Evolutionary conservation across 1,139 yeast genomes (phyloP).

Genomic region (Yamadazyma jaroonii): DNA sequence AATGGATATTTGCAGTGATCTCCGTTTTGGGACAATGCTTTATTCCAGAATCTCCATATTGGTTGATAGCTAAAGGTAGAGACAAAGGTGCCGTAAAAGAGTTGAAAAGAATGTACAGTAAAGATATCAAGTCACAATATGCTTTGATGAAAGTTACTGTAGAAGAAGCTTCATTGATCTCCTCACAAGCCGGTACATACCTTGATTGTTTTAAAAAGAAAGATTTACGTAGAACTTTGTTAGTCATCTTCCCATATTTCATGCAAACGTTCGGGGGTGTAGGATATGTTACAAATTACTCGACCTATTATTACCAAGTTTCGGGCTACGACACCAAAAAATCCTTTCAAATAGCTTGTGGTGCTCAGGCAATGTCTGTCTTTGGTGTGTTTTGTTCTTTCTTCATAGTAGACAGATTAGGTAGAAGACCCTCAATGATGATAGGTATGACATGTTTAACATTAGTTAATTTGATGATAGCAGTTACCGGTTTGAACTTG

Average conservation of each 20-base stretch:
- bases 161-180: conserved; percentile 20
- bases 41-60: conserved; percentile 20
- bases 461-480: conserved; percentile 8
- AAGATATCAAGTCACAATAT: conserved; percentile 10
- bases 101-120: conserved; percentile 13
- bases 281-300: conserved; percentile 16
- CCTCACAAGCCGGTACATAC: conserved; percentile 12
- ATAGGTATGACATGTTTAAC: conserved; percentile 12
- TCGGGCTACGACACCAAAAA: conserved; percentile 17
- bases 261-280: conserved; percentile 20
- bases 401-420: conserved; percentile 16
- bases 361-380: conserved; percentile 19
- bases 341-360: conserved; percentile 22
- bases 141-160: conserved; percentile 22
- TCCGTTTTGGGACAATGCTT: conserved; percentile 8
- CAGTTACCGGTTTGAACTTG: conserved; percentile 6
- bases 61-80: conserved; percentile 15
- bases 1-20: conserved; percentile 19
- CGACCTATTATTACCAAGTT: conserved; percentile 19
- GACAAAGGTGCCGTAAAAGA: conserved; percentile 15
- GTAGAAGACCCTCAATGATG: conserved; percentile 18
- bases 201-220: conserved; percentile 17
- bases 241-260: conserved; percentile 16
- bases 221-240: conserved; percentile 17
- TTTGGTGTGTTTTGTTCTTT: conserved; percentile 12